phyloP scores from a whole-genome alignment of 2,329 filamentous ascomycete genomes.

The Pyricularia sp. region DNA sequence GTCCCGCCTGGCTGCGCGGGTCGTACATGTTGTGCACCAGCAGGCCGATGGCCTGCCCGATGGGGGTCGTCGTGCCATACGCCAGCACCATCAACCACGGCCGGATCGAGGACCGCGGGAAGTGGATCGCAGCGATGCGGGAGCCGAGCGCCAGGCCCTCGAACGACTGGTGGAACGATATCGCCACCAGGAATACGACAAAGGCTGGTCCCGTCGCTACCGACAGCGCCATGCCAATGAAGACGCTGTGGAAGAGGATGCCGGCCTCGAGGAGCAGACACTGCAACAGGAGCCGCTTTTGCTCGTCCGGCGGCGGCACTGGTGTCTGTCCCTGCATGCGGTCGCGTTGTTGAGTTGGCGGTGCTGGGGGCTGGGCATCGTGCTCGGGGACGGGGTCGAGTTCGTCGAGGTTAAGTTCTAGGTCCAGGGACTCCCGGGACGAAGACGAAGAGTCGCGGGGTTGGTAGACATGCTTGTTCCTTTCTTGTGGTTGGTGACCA shows the following conservation, averaged over 20 bases:
- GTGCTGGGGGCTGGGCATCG: conserved; percentile 15
- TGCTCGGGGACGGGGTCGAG: conserved; percentile 34
- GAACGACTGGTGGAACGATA: conserved; percentile 80
- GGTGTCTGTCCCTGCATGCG: conserved; percentile 1
- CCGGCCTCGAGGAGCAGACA: conserved; percentile 74
- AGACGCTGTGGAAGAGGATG: conserved; percentile 77
- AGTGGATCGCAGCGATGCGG: conserved; percentile 75
- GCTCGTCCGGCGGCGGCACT: conserved; percentile 41
- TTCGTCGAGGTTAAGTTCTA: conserved; percentile 53
- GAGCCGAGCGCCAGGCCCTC: conserved; percentile 80
- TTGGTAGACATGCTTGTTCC: conserved; percentile 3
- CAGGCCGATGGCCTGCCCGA: conserved; percentile 77
- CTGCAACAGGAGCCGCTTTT: conserved; percentile 61
- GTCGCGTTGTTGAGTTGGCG: conserved; percentile 17
- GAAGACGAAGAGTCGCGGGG: background rate
- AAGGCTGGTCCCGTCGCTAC: conserved; percentile 74
- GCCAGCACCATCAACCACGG: conserved; percentile 79
- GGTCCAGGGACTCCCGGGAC: conserved; percentile 28
- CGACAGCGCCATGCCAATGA: conserved; percentile 80
- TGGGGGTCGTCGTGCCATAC: conserved; percentile 67
- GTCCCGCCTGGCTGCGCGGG: conserved; percentile 63
- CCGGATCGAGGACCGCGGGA: conserved; percentile 60
- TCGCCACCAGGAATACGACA: conserved; percentile 69
- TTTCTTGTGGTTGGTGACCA: conserved; percentile 10
- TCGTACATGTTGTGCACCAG: conserved; percentile 72